Percentiles rank a stretch among this genome's conserved stretches.
phyloP scores from a whole-genome alignment of 1,139 yeast species.

The Pneumocystis oryctolagi region DNA sequence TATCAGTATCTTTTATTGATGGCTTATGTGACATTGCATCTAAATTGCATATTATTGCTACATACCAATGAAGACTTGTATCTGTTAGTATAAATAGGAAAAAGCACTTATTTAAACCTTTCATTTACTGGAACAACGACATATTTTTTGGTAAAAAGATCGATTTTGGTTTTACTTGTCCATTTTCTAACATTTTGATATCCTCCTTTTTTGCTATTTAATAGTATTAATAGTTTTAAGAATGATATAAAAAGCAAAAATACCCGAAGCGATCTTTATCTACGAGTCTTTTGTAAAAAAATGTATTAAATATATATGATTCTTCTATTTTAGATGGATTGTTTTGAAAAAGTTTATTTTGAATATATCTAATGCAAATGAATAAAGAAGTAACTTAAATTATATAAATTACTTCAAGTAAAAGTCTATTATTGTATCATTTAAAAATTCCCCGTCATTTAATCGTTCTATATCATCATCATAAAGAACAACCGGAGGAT shows the following conservation, averaged over 20 bases:
- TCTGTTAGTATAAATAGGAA: not conserved
- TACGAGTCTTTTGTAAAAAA: slow-evolving; percentile 56
- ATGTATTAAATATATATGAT: slow-evolving; percentile 67
- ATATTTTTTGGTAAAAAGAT: slow-evolving; percentile 44
- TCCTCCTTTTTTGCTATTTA: slow-evolving; percentile 23
- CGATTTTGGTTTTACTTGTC: slow-evolving; percentile 46
- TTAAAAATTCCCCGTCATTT: slow-evolving; percentile 27
- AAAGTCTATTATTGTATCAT: slow-evolving; percentile 31
- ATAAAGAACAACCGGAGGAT: not conserved
- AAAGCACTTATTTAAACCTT: slow-evolving; percentile 17
- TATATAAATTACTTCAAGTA: slow-evolving; percentile 21
- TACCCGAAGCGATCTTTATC: slow-evolving; percentile 19
- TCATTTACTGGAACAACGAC: slow-evolving; percentile 74
- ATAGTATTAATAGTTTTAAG: not conserved
- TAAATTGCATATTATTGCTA: slow-evolving; percentile 48
- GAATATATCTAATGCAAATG: slow-evolving; percentile 3
- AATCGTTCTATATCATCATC: slow-evolving; percentile 24
- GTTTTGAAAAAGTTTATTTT: slow-evolving; percentile 1
- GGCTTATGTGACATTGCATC: slow-evolving; percentile 11
- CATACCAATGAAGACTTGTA: slow-evolving; percentile 60
- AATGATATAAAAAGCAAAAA: not conserved
- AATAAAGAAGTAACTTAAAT: slow-evolving; percentile 5
- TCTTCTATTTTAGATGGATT: slow-evolving; percentile 18
- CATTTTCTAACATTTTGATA: slow-evolving; percentile 62
- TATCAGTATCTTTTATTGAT: not conserved